Percentiles rank a stretch among this genome's conserved stretches.
These are phyloP conservation scores for Byssoonygena ceratinophila DNA, from an alignment of 2,329 filamentous ascomycete species.

Conservation along the genomic window DNA sequence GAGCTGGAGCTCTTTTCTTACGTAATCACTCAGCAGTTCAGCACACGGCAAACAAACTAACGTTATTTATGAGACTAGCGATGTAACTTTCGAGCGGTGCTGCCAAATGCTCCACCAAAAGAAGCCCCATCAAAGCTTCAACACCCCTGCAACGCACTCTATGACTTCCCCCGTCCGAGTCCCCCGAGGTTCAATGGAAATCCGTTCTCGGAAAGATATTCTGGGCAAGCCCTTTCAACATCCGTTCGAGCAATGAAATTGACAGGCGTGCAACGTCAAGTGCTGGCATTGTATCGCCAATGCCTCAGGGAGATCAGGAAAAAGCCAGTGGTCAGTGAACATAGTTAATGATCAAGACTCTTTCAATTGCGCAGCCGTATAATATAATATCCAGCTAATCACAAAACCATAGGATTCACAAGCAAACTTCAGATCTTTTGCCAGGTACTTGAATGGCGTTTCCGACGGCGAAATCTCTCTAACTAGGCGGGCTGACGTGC, in stretches of 20 bases:
- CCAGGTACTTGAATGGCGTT: constrained; percentile 26
- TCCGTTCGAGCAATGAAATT: constrained; percentile 28
- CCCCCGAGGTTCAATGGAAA: not conserved
- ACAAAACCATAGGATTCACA: constrained; percentile 28
- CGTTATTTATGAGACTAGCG: no score
- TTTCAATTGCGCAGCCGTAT: not conserved
- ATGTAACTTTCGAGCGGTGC: no score
- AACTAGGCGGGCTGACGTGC: not conserved
- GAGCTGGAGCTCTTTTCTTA: not conserved
- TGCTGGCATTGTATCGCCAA: constrained; percentile 72
- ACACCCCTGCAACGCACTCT: not conserved
- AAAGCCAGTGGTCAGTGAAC: constrained; percentile 58
- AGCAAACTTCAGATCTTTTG: constrained; percentile 34
- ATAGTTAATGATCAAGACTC: not conserved
- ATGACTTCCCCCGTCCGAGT: not conserved
- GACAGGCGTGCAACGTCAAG: constrained; percentile 84
- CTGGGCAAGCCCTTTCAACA: not conserved
- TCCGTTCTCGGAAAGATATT: not conserved
- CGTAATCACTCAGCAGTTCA: no score
- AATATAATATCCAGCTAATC: not conserved
- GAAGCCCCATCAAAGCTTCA: not conserved
- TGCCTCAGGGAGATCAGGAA: constrained; percentile 71
- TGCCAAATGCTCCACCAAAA: not conserved
- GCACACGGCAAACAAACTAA: not conserved
- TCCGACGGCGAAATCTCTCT: not conserved